Conservation (phyloP, 805 yeast species). For the Aciculoconidium aculeatum region DNA sequence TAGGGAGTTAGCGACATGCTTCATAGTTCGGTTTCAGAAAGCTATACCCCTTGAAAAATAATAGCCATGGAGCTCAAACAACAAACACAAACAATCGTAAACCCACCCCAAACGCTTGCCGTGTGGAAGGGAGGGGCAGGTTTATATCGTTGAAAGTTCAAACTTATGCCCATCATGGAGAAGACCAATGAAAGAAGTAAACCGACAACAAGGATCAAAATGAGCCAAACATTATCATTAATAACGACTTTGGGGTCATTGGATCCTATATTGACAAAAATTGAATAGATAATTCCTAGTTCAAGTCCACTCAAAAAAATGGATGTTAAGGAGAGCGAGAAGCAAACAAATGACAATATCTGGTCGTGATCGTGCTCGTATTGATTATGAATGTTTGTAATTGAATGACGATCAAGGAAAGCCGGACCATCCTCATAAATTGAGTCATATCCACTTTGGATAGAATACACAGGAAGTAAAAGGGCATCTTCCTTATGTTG, state of each 20-base stretch:
- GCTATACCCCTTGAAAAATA: conserved; percentile 5
- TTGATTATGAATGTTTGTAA: conserved; percentile 17
- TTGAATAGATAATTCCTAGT: conserved; percentile 32
- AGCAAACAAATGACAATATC: conserved; percentile 30
- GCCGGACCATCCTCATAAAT: conserved; percentile 27
- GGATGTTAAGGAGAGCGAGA: conserved; percentile 29
- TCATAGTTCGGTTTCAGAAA: too few relatives aligned
- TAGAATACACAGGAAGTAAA: conserved; percentile 3
- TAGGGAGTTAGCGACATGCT: too few relatives aligned
- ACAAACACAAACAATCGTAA: conserved; percentile 17
- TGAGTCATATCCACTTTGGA: conserved; percentile 19
- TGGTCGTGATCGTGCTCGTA: conserved; percentile 32
- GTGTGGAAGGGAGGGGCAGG: conserved; percentile 22
- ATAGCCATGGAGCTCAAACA: conserved; percentile 14
- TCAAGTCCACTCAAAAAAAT: conserved; percentile 35
- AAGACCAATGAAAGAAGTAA: conserved; percentile 26
- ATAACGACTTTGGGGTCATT: conserved; percentile 18
- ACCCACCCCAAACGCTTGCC: conserved; percentile 20
- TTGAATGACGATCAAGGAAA: conserved; percentile 15
- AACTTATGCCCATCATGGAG: conserved; percentile 30
- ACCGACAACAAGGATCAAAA: conserved; percentile 27
- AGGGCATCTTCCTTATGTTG: conserved; percentile 5
- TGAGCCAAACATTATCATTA: conserved; percentile 27
- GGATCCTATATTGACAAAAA: conserved; percentile 18
- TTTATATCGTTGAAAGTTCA: conserved; percentile 26